phyloP scores from a whole-genome alignment of 305 asterid species.

The Plantago rigida region DNA sequence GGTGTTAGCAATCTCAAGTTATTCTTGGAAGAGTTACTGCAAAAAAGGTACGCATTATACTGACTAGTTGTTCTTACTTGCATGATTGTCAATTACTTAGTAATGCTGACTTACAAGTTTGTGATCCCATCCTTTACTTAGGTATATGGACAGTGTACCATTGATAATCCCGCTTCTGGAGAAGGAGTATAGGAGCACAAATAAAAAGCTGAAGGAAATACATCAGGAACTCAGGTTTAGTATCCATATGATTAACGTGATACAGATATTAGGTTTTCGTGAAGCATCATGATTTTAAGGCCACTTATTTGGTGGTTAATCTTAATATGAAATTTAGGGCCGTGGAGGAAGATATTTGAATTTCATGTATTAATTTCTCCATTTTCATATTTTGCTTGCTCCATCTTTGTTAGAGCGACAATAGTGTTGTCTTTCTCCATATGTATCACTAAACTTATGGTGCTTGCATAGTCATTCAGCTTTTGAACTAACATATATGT shows the following conservation, averaged over 20 bases:
- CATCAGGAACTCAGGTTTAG: slow-evolving; percentile 79
- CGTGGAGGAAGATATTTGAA: slow-evolving; percentile 4
- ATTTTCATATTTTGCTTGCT: not conserved
- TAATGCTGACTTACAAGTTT: slow-evolving; percentile 27
- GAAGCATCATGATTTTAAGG: slow-evolving; percentile 9
- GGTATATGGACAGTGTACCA: slow-evolving; percentile 92
- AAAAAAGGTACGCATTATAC: slow-evolving; percentile 45
- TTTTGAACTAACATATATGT: slow-evolving; percentile 15
- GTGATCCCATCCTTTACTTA: slow-evolving; percentile 28
- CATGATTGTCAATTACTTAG: slow-evolving; percentile 12
- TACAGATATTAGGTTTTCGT: not conserved
- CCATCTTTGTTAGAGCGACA: slow-evolving; percentile 13
- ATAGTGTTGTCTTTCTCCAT: slow-evolving; percentile 9
- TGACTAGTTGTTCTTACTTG: slow-evolving; percentile 3
- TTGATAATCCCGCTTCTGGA: slow-evolving; percentile 87
- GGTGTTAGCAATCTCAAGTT: slow-evolving; percentile 87
- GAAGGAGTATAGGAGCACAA: slow-evolving; percentile 67
- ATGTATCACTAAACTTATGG: slow-evolving; percentile 9
- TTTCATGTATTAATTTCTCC: not conserved
- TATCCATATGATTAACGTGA: not conserved
- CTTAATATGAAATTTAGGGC: not conserved
- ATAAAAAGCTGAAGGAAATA: slow-evolving; percentile 72
- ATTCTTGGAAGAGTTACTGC: slow-evolving; percentile 88
- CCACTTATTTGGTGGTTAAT: not conserved
- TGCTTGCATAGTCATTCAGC: slow-evolving; percentile 13